Evolutionary conservation across 2,329 filamentous ascomycete species (phyloP), one percentile per base, ranked within the genome.

Genomic region (Cephalotrichum gorgonifer): DNA sequence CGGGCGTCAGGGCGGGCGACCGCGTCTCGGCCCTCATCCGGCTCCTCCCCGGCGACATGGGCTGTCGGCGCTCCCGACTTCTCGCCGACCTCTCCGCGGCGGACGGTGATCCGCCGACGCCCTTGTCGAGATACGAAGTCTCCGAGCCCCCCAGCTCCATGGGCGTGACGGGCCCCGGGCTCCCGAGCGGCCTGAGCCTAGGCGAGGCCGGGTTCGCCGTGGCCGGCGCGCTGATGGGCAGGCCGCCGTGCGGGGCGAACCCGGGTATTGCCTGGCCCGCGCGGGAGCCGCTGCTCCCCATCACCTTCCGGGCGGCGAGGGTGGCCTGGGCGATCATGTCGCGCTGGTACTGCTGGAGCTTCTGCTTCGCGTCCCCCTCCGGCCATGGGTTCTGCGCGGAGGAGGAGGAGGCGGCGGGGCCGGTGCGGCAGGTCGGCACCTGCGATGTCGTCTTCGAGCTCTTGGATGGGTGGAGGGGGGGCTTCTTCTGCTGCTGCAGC

Each of bases 311-410:
- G 20, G 68, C 62, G 6, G 73, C 75, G 53, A 75, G 62, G 25
- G 68, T 66, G 7, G 77, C 75, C 56, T 81, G 78, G 1, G 74
- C 71, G 44, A 80, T 72, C 77, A 81, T 80, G 50, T 81, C 76
- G 44, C 74, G 68, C 56, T 81, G 75, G 54, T 81, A 82, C 54
- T 81, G 75, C 55, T 75, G 71, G 33, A 81, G 54, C 51, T 70
- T 72, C 26, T 70, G 69, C 51, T 72, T 73, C 20, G 72, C 67
- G 48, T 81, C 76, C 1, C 69, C 57, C 27, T 64, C 62, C 4
- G 53, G 47, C 6, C 50, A 49, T 17, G 35, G 8, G 8, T 31
- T 43, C 22, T 38, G 47, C 15, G 41, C 38, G 22, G 20, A 25
- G 9, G 14, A 9, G 28, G 41, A 44, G 22, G 20, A 25, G 9